Evolutionary conservation across 1,284 basidiomycete species (phyloP), one percentile per base, ranked within the genome.

Genomic region (Puccinia polysora): DNA sequence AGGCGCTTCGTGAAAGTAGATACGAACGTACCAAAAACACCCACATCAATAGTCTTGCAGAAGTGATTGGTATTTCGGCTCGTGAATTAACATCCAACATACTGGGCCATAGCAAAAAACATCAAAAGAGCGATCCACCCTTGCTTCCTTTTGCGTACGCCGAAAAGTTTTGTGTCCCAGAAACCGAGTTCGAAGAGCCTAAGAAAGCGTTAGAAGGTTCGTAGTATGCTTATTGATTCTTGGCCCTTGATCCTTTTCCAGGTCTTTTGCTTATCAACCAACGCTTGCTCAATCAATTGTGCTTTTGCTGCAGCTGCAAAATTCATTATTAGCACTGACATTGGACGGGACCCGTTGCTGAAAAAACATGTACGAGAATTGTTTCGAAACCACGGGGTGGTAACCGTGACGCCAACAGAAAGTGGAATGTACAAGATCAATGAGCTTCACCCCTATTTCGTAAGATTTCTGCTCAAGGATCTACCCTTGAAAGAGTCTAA

Each of bases 261-360:
- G 50, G 4, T 12, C 34, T 34, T 50, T 6, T 50, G 25, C 15
- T 49, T 25, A 50, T n/a, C 30, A 64, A 23, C 32, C 30, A 28
- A 6, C 25, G 23, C 58, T 60, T 23, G 25, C 10, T 45, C 25
- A 30, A 60, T 23, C 23, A n/a, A 14, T 60, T 45, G 28, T 43
- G 7, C 23, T 23, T 52, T 18, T 32, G 20, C 52, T 40, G 34
- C 59, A 65, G 86, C 85, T 40, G 91, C 94, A 7, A 87, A 90
- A 71, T 86, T 90, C 83, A 88, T 98, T 74, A 82, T 97, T 45
- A 85, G 89, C 12, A 91, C 89, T 0, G 96, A 99, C 80, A 85
- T 98, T 23, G 90, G 91, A 28, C 92, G 90, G 77, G 94, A 99
- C 79, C 96, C 95, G 8, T 82, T 92, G 20, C 84, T 99, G 55